A percentile compares a stretch with the other conserved stretches of the same genome.
Conservation (phyloP, 371 early-diverging fungal genomes). For the Mortierella sp. region DNA sequence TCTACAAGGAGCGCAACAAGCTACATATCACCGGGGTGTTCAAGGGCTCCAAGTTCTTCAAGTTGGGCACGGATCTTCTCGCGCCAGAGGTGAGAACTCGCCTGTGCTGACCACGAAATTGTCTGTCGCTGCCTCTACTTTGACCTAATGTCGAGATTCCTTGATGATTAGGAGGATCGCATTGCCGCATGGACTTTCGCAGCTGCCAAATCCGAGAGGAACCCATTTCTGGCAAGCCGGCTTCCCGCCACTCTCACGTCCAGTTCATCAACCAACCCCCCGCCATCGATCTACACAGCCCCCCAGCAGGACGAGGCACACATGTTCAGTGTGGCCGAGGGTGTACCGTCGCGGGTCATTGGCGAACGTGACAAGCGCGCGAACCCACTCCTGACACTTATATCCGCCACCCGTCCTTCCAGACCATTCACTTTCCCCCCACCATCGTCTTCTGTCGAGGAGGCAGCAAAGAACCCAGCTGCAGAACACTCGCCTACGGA, state of each 20-base stretch:
- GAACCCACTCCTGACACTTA: too few relatives aligned
- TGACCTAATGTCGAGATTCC: conserved; percentile 24
- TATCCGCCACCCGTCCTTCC: too few relatives aligned
- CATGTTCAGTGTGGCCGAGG: too few relatives aligned
- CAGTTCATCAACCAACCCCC: neutral
- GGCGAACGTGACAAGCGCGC: too few relatives aligned
- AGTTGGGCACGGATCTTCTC: conserved; percentile 31
- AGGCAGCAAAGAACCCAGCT: too few relatives aligned
- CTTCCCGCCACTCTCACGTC: conserved; percentile 8
- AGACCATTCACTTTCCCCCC: too few relatives aligned
- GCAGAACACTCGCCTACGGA: too few relatives aligned
- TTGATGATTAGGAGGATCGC: conserved; percentile 24
- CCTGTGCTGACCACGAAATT: conserved; percentile 18
- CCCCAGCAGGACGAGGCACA: too few relatives aligned
- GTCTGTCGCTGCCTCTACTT: conserved; percentile 12
- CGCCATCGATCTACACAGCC: too few relatives aligned
- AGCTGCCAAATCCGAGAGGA: conserved; percentile 22
- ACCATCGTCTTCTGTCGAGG: too few relatives aligned
- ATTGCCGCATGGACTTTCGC: conserved; percentile 21
- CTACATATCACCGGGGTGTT: conserved; percentile 28
- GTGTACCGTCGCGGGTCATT: too few relatives aligned
- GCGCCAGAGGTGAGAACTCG: conserved; percentile 23
- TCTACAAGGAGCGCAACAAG: conserved; percentile 35
- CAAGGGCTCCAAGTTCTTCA: conserved; percentile 30
- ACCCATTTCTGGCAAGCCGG: conserved; percentile 8